A percentile compares a stretch with the other conserved stretches of the same genome.
These are phyloP conservation scores for Phyllosticta citrichinensis DNA, from an alignment of 2,329 filamentous ascomycete genomes.

Conservation along the genomic window DNA sequence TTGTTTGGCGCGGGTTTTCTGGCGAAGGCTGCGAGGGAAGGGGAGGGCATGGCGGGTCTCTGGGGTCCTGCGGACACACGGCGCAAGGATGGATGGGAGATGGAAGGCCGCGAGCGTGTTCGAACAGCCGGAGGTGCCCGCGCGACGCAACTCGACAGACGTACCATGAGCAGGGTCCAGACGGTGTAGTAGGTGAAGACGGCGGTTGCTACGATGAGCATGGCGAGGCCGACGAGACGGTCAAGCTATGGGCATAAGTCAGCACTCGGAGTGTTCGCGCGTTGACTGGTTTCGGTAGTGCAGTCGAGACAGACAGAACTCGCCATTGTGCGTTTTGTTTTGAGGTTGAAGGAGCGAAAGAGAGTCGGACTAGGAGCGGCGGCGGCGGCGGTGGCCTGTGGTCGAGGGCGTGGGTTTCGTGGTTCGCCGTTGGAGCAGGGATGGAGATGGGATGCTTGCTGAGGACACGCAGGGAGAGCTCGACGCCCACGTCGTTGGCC, in stretches of 20 bases:
- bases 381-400: neutral
- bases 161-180: slow-evolving; percentile 95
- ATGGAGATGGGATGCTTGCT: neutral
- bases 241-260: slow-evolving; percentile 57
- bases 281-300: slow-evolving; percentile 1
- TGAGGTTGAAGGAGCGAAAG: slow-evolving; percentile 1
- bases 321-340: slow-evolving; percentile 5
- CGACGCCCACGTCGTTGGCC: slow-evolving; percentile 1
- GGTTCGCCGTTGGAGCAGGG: neutral
- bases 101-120: neutral
- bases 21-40: neutral
- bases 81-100: neutral
- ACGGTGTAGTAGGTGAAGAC: slow-evolving; percentile 90
- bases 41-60: neutral
- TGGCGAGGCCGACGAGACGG: slow-evolving; percentile 68
- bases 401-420: neutral
- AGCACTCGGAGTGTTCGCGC: neutral
- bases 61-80: neutral
- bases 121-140: slow-evolving; percentile 1
- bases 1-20: neutral
- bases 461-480: neutral
- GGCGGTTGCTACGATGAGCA: slow-evolving; percentile 63
- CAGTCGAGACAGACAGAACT: slow-evolving; percentile 7
- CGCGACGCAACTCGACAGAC: slow-evolving; percentile 12
- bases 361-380: neutral